Evolutionary conservation across 129 eudicot genomes (phyloP).

Genomic region (Mikania micrantha): DNA sequence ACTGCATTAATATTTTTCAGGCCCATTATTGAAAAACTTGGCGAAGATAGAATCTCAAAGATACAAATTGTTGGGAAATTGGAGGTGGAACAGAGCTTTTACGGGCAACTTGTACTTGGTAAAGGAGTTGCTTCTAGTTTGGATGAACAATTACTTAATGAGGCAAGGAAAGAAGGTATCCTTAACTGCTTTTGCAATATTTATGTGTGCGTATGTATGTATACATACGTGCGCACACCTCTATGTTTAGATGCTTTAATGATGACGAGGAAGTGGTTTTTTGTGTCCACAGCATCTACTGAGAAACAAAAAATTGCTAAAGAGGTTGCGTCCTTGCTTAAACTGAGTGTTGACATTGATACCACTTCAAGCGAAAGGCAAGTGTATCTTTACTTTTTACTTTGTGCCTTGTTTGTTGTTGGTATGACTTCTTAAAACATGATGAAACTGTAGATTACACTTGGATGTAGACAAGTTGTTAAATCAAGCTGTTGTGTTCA

Average conservation of each 20-base stretch:
- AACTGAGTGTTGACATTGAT: conserved; percentile 73
- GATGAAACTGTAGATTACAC: not conserved
- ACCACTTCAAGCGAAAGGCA: conserved; percentile 76
- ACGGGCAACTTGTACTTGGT: conserved; percentile 73
- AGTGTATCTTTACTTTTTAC: not conserved
- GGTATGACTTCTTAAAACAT: not conserved
- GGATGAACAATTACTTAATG: conserved; percentile 74
- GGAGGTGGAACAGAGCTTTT: conserved; percentile 77
- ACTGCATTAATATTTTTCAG: conserved; percentile 28
- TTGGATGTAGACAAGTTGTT: not conserved
- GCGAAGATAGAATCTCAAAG: conserved; percentile 55
- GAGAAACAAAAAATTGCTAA: conserved; percentile 84
- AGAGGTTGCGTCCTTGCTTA: conserved; percentile 84
- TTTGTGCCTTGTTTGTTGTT: not conserved
- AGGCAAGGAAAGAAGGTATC: conserved; percentile 89
- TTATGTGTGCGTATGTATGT: not conserved
- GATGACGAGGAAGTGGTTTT: conserved; percentile 19
- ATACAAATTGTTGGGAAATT: conserved; percentile 55
- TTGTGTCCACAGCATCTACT: conserved; percentile 47
- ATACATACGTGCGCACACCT: not conserved
- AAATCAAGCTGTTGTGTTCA: not conserved
- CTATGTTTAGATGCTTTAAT: conserved; percentile 16
- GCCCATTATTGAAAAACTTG: conserved; percentile 73
- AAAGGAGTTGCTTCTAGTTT: conserved; percentile 67
- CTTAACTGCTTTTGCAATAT: conserved; percentile 4